Evolutionary conservation across 208 protist species (phyloP).

Genomic region (Trypanosomatidae sp.): DNA sequence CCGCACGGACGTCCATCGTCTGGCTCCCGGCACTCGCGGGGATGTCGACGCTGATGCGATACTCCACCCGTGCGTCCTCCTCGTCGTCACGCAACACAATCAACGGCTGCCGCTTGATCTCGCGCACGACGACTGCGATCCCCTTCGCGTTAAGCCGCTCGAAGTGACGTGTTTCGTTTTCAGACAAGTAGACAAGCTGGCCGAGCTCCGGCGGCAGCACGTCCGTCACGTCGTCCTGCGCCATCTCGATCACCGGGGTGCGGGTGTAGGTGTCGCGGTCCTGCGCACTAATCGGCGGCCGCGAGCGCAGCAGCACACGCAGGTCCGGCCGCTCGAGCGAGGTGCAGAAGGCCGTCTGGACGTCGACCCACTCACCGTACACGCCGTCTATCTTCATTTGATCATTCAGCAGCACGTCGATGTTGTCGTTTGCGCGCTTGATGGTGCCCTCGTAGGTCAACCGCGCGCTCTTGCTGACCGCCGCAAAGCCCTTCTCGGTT

Average conservation of each 20-base stretch:
- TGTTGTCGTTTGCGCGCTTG: slow-evolving; percentile 70
- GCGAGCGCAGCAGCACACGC: slow-evolving; percentile 74
- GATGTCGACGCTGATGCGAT: slow-evolving; percentile 57
- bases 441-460: slow-evolving; percentile 79
- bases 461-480: slow-evolving; percentile 27
- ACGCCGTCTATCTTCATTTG: slow-evolving; percentile 61
- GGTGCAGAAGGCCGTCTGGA: slow-evolving; percentile 81
- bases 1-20: slow-evolving; percentile 61
- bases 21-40: slow-evolving; percentile 52
- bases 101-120: slow-evolving; percentile 86
- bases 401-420: slow-evolving; percentile 62
- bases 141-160: slow-evolving; percentile 64
- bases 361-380: slow-evolving; percentile 69
- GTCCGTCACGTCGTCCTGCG: slow-evolving; percentile 78
- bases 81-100: slow-evolving; percentile 88
- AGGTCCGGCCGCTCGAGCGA: slow-evolving; percentile 62
- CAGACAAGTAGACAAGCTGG: slow-evolving; percentile 86
- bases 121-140: slow-evolving; percentile 59
- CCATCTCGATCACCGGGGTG: slow-evolving; percentile 63
- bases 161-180: slow-evolving; percentile 79
- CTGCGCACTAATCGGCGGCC: slow-evolving; percentile 46
- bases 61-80: slow-evolving; percentile 85
- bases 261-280: slow-evolving; percentile 64
- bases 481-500: slow-evolving; percentile 51
- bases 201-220: slow-evolving; percentile 84